A percentile compares a stretch with the other conserved stretches of the same genome.
phyloP scores from a whole-genome alignment of 1,284 basidiomycete genomes.

The Naganishia albida region DNA sequence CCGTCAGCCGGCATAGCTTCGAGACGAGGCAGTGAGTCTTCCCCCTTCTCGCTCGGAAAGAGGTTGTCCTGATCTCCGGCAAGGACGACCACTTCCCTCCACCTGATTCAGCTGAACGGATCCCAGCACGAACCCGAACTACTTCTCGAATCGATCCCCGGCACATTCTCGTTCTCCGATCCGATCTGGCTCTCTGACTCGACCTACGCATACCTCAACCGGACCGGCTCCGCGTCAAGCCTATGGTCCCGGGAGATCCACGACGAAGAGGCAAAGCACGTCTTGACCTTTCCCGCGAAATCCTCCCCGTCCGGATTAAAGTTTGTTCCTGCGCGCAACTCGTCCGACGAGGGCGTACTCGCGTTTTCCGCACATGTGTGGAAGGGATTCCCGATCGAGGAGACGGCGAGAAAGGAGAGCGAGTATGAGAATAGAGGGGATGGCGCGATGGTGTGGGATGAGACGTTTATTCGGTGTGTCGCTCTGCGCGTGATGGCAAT shows the following conservation, averaged over 20 bases:
- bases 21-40: conserved; percentile 68
- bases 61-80: conserved; percentile 8
- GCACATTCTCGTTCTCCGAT: conserved; percentile 38
- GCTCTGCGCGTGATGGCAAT: not conserved
- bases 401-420: conserved; percentile 67
- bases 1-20: conserved; percentile 69
- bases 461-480: conserved; percentile 72
- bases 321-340: conserved; percentile 54
- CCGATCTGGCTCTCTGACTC: conserved; percentile 48
- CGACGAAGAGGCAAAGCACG: conserved; percentile 24
- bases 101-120: conserved; percentile 53
- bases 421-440: conserved; percentile 68
- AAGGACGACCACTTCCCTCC: conserved; percentile 70
- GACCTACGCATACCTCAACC: conserved; percentile 52
- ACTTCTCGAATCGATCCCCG: conserved; percentile 27
- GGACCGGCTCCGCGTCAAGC: conserved; percentile 35
- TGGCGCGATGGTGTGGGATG: conserved; percentile 75
- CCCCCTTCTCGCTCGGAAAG: not conserved
- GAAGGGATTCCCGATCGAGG: conserved; percentile 67
- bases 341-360: conserved; percentile 37
- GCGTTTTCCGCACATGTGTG: conserved; percentile 75
- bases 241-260: conserved; percentile 24
- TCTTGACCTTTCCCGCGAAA: conserved; percentile 41
- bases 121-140: conserved; percentile 11
- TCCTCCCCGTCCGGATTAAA: conserved; percentile 64